phyloP scores from a whole-genome alignment of 2,329 filamentous ascomycete genomes.

The Cladosporium austrohemisphaericum region DNA sequence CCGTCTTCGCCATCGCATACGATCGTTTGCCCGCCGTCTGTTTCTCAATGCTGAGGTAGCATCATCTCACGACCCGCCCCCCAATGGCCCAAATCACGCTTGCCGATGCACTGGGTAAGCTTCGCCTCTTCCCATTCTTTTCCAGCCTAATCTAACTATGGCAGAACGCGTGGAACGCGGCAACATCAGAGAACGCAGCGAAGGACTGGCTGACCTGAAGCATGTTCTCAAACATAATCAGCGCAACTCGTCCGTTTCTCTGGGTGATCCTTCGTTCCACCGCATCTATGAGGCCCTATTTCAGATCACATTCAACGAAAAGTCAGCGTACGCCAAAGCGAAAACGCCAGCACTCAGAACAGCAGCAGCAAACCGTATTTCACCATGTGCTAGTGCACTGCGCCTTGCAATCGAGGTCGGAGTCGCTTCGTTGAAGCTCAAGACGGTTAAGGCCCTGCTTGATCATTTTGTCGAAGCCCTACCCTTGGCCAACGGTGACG shows the following conservation, averaged over 20 bases:
- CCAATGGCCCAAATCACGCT: slow-evolving; percentile 8
- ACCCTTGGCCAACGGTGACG: slow-evolving; percentile 56
- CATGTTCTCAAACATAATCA: slow-evolving; percentile 54
- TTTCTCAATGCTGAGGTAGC: neutral
- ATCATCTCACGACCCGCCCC: neutral
- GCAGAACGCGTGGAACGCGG: slow-evolving; percentile 40
- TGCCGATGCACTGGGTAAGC: slow-evolving; percentile 19
- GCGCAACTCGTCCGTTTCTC: slow-evolving; percentile 38
- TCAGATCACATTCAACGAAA: slow-evolving; percentile 63
- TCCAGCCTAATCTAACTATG: too few species aligned
- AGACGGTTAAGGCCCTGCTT: slow-evolving; percentile 73
- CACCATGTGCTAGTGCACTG: slow-evolving; percentile 66
- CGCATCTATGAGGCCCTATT: slow-evolving; percentile 79
- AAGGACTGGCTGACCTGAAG: slow-evolving; percentile 54
- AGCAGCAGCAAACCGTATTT: slow-evolving; percentile 54
- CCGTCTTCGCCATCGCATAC: neutral
- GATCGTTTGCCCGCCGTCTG: neutral
- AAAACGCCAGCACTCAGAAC: slow-evolving; percentile 40
- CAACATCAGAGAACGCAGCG: slow-evolving; percentile 44
- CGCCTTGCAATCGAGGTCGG: slow-evolving; percentile 69
- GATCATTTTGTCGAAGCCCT: slow-evolving; percentile 73
- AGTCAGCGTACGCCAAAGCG: slow-evolving; percentile 57
- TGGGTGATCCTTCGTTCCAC: slow-evolving; percentile 77
- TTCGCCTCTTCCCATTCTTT: too few species aligned
- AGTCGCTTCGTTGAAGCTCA: slow-evolving; percentile 63